Evolutionary conservation across 208 protist species (phyloP).

Genomic region (Histomonas meleagridis): DNA sequence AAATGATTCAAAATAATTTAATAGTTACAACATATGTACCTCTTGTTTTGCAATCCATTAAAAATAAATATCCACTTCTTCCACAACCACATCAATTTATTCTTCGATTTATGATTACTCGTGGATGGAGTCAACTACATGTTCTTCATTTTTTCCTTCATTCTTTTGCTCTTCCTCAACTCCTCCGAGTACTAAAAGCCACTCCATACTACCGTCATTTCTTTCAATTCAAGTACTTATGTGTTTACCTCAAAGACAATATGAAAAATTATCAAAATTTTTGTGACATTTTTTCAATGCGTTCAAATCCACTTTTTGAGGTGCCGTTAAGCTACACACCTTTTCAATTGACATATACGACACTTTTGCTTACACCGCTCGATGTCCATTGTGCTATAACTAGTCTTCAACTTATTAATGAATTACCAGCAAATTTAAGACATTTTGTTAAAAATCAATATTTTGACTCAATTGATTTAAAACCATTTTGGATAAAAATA

Average conservation of each 20-base stretch:
- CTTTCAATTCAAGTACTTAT: background rate
- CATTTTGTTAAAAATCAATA: background rate
- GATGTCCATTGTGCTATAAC: background rate
- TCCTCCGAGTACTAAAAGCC: background rate
- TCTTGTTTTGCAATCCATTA: background rate
- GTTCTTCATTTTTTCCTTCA: constrained; percentile 23
- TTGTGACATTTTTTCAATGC: background rate
- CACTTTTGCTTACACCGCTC: background rate
- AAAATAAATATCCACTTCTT: background rate
- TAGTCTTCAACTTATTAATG: background rate
- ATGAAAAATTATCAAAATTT: background rate
- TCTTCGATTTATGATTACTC: background rate
- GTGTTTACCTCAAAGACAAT: background rate
- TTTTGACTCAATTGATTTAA: background rate
- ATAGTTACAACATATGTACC: background rate
- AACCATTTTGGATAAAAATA: background rate
- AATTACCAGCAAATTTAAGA: background rate
- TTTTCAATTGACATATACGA: background rate
- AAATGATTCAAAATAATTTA: background rate
- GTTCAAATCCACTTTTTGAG: background rate
- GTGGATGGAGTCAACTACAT: background rate
- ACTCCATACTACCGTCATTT: background rate
- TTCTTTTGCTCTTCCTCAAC: background rate
- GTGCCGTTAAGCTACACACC: background rate
- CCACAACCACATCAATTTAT: background rate